These are phyloP conservation scores for Penicillium verhagenii DNA, from an alignment of 495 filamentous ascomycete genomes.

Conservation along the genomic window DNA sequence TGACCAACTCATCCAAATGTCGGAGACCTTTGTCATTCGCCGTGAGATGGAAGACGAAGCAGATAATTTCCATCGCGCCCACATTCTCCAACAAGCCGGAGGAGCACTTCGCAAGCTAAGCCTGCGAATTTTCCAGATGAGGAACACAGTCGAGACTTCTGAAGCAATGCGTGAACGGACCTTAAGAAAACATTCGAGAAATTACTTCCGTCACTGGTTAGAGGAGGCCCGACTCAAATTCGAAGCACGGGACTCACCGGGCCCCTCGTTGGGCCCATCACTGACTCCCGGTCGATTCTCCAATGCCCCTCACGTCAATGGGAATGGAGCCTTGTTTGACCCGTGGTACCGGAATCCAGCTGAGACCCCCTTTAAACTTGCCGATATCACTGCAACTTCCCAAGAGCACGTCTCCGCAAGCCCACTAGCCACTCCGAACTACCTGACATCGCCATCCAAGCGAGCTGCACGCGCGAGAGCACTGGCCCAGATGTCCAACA, in stretches of 20 bases:
- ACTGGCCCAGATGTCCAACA: slow-evolving; percentile 52
- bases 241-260: slow-evolving; percentile 37
- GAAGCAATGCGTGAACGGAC: slow-evolving; percentile 57
- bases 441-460: slow-evolving; percentile 58
- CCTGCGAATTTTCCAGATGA: slow-evolving; percentile 51
- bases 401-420: slow-evolving; percentile 34
- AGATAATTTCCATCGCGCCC: slow-evolving; percentile 43
- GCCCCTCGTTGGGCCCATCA: slow-evolving; percentile 17
- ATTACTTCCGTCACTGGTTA: slow-evolving; percentile 59
- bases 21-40: slow-evolving; percentile 37
- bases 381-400: slow-evolving; percentile 38
- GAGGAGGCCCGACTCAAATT: slow-evolving; percentile 45
- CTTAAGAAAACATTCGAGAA: slow-evolving; percentile 52
- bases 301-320: slow-evolving; percentile 24
- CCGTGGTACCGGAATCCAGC: slow-evolving; percentile 38
- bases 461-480: slow-evolving; percentile 52
- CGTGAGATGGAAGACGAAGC: slow-evolving; percentile 52
- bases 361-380: slow-evolving; percentile 50
- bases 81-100: slow-evolving; percentile 45
- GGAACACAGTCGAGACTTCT: slow-evolving; percentile 45
- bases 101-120: slow-evolving; percentile 49
- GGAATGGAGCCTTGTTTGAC: slow-evolving; percentile 38
- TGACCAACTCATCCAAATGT: slow-evolving; percentile 48
- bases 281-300: slow-evolving; percentile 31
- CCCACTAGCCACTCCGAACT: slow-evolving; percentile 52